These are phyloP conservation scores for Trichoderma endophyticum DNA, from an alignment of 2,329 filamentous ascomycete species.

Conservation along the genomic window DNA sequence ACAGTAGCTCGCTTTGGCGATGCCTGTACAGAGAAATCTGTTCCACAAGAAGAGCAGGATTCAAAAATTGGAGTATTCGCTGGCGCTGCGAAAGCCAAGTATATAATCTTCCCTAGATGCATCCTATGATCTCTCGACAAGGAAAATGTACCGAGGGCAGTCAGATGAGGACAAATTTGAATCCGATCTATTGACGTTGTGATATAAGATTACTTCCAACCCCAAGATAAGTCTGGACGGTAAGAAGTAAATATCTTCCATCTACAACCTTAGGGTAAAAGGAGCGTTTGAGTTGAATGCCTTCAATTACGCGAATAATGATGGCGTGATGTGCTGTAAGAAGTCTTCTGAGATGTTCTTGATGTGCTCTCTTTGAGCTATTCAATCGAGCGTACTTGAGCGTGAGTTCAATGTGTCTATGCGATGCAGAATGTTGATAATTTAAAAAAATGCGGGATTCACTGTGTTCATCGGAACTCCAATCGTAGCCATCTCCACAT, in stretches of 20 bases:
- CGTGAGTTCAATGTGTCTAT: slow-evolving; percentile 1
- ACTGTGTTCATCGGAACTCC: background rate
- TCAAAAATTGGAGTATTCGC: background rate
- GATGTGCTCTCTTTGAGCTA: background rate
- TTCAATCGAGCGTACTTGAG: background rate
- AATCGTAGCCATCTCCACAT: background rate
- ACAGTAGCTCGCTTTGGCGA: background rate
- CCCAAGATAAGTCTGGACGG: background rate
- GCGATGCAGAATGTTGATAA: background rate
- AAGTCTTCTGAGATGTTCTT: background rate
- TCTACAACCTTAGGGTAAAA: slow-evolving; percentile 1
- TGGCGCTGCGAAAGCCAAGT: background rate
- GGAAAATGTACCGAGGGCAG: background rate
- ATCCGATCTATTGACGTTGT: background rate
- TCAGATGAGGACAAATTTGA: background rate
- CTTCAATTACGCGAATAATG: background rate
- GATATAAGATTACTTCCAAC: background rate
- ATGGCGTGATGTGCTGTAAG: background rate
- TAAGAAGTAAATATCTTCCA: background rate
- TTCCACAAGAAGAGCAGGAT: background rate
- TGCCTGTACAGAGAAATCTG: background rate
- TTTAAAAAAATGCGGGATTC: background rate
- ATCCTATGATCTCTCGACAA: background rate
- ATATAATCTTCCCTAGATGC: background rate
- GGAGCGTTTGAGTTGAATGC: background rate